Conservation (phyloP, 2,329 filamentous ascomycete species). For the Beauveria rudraprayagi region DNA sequence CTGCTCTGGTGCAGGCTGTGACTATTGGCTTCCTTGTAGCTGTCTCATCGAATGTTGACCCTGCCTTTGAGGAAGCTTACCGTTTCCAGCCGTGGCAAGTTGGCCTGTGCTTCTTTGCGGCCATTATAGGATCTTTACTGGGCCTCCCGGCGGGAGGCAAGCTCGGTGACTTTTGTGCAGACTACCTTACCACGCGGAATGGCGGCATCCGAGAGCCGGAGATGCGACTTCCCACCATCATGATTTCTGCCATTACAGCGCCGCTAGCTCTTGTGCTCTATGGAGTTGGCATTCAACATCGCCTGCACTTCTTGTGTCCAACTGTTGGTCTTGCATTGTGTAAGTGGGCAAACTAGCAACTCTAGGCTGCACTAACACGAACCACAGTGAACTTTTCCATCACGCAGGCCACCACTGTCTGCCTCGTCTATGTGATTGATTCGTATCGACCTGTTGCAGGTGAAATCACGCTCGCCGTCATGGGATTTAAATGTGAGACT, state of each 20-base stretch:
- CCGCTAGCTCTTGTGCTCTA: conserved; percentile 38
- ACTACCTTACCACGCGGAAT: conserved; percentile 42
- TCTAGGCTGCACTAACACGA: conserved; percentile 1
- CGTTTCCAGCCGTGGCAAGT: conserved; percentile 36
- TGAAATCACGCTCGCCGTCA: conserved; percentile 35
- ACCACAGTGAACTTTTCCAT: conserved; percentile 45
- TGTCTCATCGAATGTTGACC: conserved; percentile 43
- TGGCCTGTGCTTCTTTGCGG: conserved; percentile 43
- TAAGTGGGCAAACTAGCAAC: conserved; percentile 24
- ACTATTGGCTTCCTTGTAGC: conserved; percentile 49
- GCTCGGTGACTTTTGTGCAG: conserved; percentile 38
- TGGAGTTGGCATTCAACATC: conserved; percentile 38
- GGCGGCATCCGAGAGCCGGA: conserved; percentile 50
- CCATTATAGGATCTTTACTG: conserved; percentile 38
- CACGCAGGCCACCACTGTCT: conserved; percentile 46
- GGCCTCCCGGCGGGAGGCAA: conserved; percentile 44
- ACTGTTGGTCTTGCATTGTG: conserved; percentile 45
- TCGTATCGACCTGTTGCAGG: conserved; percentile 17
- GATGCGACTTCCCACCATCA: conserved; percentile 49
- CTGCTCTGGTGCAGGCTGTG: conserved; percentile 43
- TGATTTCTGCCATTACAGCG: conserved; percentile 21
- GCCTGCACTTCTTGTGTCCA: conserved; percentile 46
- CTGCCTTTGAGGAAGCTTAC: conserved; percentile 35
- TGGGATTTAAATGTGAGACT: conserved; percentile 45
- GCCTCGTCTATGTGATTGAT: conserved; percentile 50